Evolutionary conservation across 1,139 yeast species (phyloP), one percentile per base, ranked within the genome.

Genomic region (Suhomyces kunorum): DNA sequence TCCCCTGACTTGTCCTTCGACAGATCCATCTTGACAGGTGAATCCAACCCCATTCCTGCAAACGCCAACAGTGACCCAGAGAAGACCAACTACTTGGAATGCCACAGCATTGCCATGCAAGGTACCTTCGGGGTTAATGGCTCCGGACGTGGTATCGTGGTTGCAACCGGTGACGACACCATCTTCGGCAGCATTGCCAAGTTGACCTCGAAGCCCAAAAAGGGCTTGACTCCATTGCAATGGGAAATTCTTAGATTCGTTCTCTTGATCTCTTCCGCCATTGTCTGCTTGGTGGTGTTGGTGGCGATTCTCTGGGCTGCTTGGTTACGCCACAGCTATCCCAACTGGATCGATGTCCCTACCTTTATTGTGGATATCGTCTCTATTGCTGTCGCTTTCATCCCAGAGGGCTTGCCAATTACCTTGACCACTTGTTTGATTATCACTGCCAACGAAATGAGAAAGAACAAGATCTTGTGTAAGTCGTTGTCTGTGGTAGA

Each of bases 41-140:
- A 64, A 46, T 62, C 68, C 3, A 55, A 56, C 32, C 62, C 70
- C 1, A 54, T 61, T 25, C 53, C 55, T 12, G 59, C 59, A 13
- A 36, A 52, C 12, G 40, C 54, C 4, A 28, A 20, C n/a, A 42
- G 55, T 16, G 62, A 59, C 20, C 46, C 53, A 6, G 30, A 39
- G n/a, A 55, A 59, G n/a, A 51, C 65, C 2, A 72, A 72, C 46
- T 71, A 68, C 49, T 56, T 75, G 42, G 81, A 76, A 49, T 62
- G 73, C 31, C 51, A 55, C 24, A 65, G 72, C 49, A 63, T 64
- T 36, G 69, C 66, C 4, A 61, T 64, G 66, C 78, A 73, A 55
- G 80, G 81, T 18, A 72, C 80, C 1, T 64, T 64, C 39, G 44
- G 63, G 55, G 51, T 62, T 26, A 52, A 54, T 38, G 69, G 70